These are phyloP conservation scores for Geotrichum ghanense DNA, from an alignment of 805 yeast genomes.

Conservation along the genomic window DNA sequence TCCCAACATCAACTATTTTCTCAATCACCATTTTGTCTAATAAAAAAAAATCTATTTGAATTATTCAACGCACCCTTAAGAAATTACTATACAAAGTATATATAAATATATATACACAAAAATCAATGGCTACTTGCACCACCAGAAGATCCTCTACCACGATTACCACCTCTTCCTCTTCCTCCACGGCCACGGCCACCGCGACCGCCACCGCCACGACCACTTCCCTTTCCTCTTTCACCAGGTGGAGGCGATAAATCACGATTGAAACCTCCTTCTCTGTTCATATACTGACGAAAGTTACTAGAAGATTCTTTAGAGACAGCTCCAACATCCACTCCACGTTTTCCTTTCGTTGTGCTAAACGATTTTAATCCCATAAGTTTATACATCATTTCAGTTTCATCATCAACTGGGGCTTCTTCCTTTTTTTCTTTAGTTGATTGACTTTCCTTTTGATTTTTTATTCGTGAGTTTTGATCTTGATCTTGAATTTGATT, in stretches of 20 bases:
- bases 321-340: slow-evolving; percentile 26
- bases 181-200: background rate
- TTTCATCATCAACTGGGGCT: slow-evolving; percentile 5
- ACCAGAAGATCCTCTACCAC: too few species aligned
- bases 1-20: too few species aligned
- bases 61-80: too few species aligned
- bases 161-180: background rate
- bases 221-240: background rate
- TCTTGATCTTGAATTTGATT: too few species aligned
- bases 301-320: slow-evolving; percentile 22
- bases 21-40: too few species aligned
- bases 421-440: background rate
- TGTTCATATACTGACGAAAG: slow-evolving; percentile 34
- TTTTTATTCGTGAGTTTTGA: too few species aligned
- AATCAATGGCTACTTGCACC: too few species aligned
- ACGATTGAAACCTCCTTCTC: slow-evolving; percentile 30
- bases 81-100: too few species aligned
- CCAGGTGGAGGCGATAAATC: slow-evolving; percentile 26
- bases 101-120: too few species aligned
- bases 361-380: slow-evolving; percentile 36
- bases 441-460: too few species aligned
- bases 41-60: too few species aligned
- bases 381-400: slow-evolving; percentile 25
- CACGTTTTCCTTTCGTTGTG: slow-evolving; percentile 31
- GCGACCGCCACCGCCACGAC: background rate